Base-by-base conservation (phyloP, 306 rosid species). In the Acacia melanoxylon region DNA sequence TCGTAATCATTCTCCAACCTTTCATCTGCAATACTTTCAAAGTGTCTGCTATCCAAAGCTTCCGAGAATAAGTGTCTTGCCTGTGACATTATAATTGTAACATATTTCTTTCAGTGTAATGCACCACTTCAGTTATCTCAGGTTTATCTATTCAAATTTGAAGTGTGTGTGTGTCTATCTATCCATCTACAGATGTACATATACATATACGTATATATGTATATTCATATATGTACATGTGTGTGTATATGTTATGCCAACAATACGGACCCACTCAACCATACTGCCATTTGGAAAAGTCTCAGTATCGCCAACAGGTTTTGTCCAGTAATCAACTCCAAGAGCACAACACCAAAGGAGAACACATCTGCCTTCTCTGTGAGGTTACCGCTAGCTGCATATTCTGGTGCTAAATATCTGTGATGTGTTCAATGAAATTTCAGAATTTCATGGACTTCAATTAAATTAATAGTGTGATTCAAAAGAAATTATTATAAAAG, bases 401-500 rank as follows among this genome's bases (percentile, higher is more conserved):
- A 91, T 74, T 91, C 93, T 2, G 95, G 95, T 80, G 93, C 93
- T 69, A 91, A 22, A 85, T 91, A 88, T 45, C 95, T 89, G 84
- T 44, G 0, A 37, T 0, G 40, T 37, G 40, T 44, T 44, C 46
- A 40, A 25, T 58, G 75, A 63, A 61, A 56, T 37, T 37, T 37
- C 0, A 48, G 44, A 37, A 37, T 37, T 35, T 37, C 35, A 37
- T 37, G 40, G 7, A 37, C 40, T 37, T 37, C 6, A 37, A 37
- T 37, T 37, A 37, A 37, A 37, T 37, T 37, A 37, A 37, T 37
- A 5, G 40, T 37, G 40, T 0, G 40, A 37, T 37, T 37, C 58
- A 10, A 12, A 44, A 46, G 15, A 13, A 62, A 31, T 46, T 63
- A 63, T 54, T 73, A 10, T 15, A 66, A 16, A 25, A 66, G 49